These are phyloP conservation scores for Sugiyamaella chiloensis DNA, from an alignment of 805 yeast species.

Conservation along the genomic window DNA sequence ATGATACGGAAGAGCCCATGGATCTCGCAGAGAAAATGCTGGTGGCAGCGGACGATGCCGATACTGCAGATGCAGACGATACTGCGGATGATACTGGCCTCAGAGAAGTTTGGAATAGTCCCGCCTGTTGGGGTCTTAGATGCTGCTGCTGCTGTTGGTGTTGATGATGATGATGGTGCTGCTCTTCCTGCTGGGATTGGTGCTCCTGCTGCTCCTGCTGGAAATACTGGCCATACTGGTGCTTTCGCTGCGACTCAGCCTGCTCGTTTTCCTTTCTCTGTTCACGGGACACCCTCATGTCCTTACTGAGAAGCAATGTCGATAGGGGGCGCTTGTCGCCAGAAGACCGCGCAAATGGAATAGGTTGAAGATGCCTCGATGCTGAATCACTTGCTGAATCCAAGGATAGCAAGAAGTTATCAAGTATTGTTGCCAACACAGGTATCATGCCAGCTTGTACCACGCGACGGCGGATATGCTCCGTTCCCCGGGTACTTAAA, in stretches of 20 bases:
- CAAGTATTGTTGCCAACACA: conserved; percentile 84
- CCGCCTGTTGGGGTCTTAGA: background rate
- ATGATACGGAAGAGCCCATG: conserved; percentile 13
- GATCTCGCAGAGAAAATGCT: conserved; percentile 12
- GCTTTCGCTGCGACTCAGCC: conserved; percentile 6
- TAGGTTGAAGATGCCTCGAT: background rate
- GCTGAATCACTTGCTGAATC: background rate
- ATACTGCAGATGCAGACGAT: background rate
- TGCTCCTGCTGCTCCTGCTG: background rate
- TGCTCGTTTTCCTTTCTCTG: background rate
- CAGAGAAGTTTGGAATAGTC: conserved; percentile 2
- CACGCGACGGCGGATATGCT: conserved; percentile 74
- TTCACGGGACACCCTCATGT: conserved; percentile 2
- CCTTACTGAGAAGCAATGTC: background rate
- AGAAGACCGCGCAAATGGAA: conserved; percentile 11
- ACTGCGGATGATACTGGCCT: conserved; percentile 13
- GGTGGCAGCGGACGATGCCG: conserved; percentile 6
- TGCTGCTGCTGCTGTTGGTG: conserved; percentile 12
- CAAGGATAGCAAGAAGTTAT: conserved; percentile 57
- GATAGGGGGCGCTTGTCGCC: conserved; percentile 2
- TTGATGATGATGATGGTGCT: conserved; percentile 5
- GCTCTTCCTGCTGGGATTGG: conserved; percentile 8
- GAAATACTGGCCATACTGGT: conserved; percentile 1
- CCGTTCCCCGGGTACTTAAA: conserved; percentile 92
- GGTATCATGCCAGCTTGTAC: conserved; percentile 92